phyloP scores from a whole-genome alignment of 257 asterid genomes.

The Solanum pennellii region DNA sequence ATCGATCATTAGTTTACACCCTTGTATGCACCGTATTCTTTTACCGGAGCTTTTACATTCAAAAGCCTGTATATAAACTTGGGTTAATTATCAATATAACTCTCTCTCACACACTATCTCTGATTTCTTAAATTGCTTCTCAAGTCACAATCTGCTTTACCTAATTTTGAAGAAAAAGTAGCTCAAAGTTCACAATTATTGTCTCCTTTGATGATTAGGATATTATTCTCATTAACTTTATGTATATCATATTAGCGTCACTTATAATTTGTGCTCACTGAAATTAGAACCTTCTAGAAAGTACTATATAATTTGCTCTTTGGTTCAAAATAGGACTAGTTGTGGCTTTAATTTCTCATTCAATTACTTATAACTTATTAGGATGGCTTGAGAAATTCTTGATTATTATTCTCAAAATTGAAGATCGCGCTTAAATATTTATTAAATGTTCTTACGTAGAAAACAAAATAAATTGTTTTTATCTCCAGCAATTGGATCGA shows the following conservation, averaged over 20 bases:
- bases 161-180: background rate
- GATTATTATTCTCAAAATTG: background rate
- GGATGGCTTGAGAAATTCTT: background rate
- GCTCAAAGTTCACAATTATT: background rate
- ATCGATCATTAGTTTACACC: background rate
- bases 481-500: background rate
- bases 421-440: background rate
- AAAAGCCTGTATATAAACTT: background rate
- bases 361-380: background rate
- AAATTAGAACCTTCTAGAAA: background rate
- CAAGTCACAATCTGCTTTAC: background rate
- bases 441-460: too few relatives aligned
- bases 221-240: background rate
- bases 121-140: background rate
- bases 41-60: background rate
- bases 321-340: background rate
- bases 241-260: background rate
- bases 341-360: too few relatives aligned
- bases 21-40: background rate
- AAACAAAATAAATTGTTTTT: background rate
- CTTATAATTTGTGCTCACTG: background rate
- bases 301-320: background rate
- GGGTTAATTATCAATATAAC: background rate
- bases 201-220: background rate
- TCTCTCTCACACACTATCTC: background rate